Evolutionary conservation across 2,329 filamentous ascomycete species (phyloP).

Genomic region (Xylaria polymorpha): DNA sequence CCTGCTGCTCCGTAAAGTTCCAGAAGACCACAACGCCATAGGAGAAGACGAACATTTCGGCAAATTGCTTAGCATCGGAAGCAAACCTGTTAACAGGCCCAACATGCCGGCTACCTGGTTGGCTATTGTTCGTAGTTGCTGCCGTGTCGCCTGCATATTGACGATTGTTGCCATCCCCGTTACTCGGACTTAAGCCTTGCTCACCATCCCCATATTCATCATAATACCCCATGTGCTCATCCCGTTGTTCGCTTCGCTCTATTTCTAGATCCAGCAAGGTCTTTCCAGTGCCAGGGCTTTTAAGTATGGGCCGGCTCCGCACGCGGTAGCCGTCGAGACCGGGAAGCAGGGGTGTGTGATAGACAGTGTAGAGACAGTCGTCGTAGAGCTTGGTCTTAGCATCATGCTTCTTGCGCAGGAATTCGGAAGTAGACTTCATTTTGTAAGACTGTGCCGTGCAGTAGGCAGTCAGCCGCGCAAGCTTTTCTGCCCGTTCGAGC

Average conservation of each 20-base stretch:
- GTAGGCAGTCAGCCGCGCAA: slow-evolving; percentile 92
- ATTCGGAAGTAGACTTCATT: slow-evolving; percentile 86
- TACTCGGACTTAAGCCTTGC: slow-evolving; percentile 46
- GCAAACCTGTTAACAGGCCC: slow-evolving; percentile 70
- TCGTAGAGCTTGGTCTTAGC: slow-evolving; percentile 97
- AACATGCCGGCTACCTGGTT: slow-evolving; percentile 24
- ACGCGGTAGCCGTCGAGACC: slow-evolving; percentile 89
- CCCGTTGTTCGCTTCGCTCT: slow-evolving; percentile 87
- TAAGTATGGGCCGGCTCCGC: slow-evolving; percentile 89
- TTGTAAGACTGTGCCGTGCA: slow-evolving; percentile 96
- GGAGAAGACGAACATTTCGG: slow-evolving; percentile 96
- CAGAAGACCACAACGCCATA: slow-evolving; percentile 99
- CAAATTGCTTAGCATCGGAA: slow-evolving; percentile 80
- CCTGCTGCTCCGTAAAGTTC: slow-evolving; percentile 97
- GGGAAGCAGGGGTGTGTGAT: slow-evolving; percentile 88
- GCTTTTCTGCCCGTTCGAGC: slow-evolving; percentile 83
- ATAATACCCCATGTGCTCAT: slow-evolving; percentile 92
- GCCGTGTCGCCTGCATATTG: slow-evolving; percentile 34
- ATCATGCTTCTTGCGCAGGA: slow-evolving; percentile 86
- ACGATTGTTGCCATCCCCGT: slow-evolving; percentile 43
- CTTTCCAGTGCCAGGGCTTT: slow-evolving; percentile 88
- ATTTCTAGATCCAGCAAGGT: slow-evolving; percentile 95
- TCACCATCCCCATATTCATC: slow-evolving; percentile 75
- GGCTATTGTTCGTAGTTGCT: slow-evolving; percentile 14
- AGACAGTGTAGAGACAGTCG: slow-evolving; percentile 95